Conservation (phyloP, 1,139 yeast genomes). For the Sugiyamaella sp. region DNA sequence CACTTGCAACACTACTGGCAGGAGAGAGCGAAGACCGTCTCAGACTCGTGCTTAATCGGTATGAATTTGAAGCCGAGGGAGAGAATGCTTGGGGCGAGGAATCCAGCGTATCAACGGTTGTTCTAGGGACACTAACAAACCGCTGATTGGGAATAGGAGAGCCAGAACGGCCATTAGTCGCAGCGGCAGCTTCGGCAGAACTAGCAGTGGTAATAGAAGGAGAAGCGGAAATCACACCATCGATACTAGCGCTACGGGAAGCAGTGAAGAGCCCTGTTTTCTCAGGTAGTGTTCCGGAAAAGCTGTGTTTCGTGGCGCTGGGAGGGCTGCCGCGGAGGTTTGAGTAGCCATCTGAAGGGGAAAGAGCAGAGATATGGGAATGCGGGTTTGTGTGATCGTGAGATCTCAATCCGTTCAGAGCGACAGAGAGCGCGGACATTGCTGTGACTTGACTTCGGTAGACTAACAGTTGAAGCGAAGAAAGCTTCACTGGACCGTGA, state of each 20-base stretch:
- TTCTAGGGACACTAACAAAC: conserved; percentile 16
- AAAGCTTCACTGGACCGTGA: too few species aligned
- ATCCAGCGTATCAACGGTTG: conserved; percentile 16
- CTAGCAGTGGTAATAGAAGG: neutral
- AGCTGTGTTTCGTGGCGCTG: neutral
- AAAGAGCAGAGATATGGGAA: neutral
- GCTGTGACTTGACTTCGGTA: too few species aligned
- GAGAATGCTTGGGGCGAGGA: conserved; percentile 13
- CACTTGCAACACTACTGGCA: conserved; percentile 12
- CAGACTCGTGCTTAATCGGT: neutral
- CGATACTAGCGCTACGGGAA: neutral
- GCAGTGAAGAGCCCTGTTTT: neutral
- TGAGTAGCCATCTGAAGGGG: conserved; percentile 9
- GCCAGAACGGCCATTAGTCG: conserved; percentile 2
- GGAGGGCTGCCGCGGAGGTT: conserved; percentile 17
- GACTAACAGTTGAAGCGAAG: too few species aligned
- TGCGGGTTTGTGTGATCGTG: conserved; percentile 9
- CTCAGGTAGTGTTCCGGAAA: too few species aligned
- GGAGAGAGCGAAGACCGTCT: conserved; percentile 10
- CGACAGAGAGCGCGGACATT: conserved; percentile 19
- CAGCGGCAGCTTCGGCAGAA: neutral
- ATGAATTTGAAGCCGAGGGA: conserved; percentile 8
- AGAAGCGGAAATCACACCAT: neutral
- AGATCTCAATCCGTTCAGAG: conserved; percentile 15
- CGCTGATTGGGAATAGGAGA: conserved; percentile 4